Percentiles rank a stretch among this genome's conserved stretches.
phyloP scores from a whole-genome alignment of 495 filamentous ascomycete species.

The Saxophila tyrrhenica region DNA sequence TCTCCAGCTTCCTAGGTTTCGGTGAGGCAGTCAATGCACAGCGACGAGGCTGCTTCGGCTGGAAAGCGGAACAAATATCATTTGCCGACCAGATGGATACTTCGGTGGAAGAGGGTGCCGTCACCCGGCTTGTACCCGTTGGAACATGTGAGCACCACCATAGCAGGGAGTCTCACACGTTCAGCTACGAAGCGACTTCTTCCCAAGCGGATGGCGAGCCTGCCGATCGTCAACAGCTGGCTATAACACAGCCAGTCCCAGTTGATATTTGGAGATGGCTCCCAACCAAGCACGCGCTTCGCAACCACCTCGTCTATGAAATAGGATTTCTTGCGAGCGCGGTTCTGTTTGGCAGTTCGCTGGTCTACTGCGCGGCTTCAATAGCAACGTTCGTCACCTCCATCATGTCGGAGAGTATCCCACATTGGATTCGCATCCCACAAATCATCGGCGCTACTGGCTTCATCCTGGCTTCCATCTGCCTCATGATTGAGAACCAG shows the following conservation, averaged over 20 bases:
- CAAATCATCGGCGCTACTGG: constrained; percentile 15
- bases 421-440: constrained; percentile 37
- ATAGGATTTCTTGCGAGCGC: constrained; percentile 53
- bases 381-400: constrained; percentile 43
- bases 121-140: background rate
- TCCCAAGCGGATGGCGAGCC: background rate
- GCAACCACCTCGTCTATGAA: constrained; percentile 50
- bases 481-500: constrained; percentile 16
- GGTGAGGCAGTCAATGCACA: constrained; percentile 57
- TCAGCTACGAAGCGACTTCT: background rate
- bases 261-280: constrained; percentile 44
- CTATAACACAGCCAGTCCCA: background rate
- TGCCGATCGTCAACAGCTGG: background rate
- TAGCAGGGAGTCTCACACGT: background rate
- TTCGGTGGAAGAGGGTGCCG: background rate
- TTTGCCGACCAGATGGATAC: background rate
- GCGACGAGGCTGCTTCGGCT: constrained; percentile 55
- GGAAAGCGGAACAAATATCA: constrained; percentile 42
- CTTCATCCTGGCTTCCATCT: constrained; percentile 11
- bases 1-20: constrained; percentile 50
- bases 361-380: constrained; percentile 54
- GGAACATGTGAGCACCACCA: background rate
- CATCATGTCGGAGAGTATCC: constrained; percentile 35
- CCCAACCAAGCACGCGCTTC: constrained; percentile 44
- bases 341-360: constrained; percentile 48